Evolutionary conservation across 345 rosid genomes (phyloP).

Genomic region (Isatis tinctoria): DNA sequence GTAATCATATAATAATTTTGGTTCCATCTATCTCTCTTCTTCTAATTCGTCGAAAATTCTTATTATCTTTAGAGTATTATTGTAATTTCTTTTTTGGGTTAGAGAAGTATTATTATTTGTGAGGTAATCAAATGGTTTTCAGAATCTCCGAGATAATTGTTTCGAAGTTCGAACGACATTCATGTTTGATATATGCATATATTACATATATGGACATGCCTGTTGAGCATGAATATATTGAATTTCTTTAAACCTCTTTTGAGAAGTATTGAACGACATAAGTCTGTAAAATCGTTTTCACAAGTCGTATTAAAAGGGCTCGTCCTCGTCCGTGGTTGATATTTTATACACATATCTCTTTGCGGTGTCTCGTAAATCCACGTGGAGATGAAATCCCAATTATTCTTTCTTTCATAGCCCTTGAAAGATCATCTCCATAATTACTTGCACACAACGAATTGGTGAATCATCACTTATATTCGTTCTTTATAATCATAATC

Average conservation of each 20-base stretch:
- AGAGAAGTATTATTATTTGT: too few species aligned
- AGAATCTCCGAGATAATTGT: background rate
- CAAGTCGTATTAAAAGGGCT: background rate
- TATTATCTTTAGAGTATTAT: background rate
- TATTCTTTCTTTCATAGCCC: background rate
- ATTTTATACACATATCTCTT: background rate
- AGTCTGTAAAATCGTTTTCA: background rate
- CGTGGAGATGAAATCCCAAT: background rate
- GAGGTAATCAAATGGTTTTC: background rate
- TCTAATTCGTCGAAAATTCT: background rate
- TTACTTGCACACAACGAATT: slow-evolving; percentile 25
- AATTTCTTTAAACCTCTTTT: background rate
- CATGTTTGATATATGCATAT: background rate
- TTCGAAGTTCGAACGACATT: too few species aligned
- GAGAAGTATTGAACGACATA: background rate
- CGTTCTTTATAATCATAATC: background rate
- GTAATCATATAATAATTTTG: background rate
- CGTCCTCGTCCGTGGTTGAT: background rate
- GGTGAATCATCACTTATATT: background rate
- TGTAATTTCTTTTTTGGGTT: too few species aligned
- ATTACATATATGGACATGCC: background rate
- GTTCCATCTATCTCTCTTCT: background rate
- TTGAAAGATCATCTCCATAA: background rate
- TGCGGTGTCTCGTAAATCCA: slow-evolving; percentile 6
- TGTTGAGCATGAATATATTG: background rate